Conservation (phyloP, 305 asterid genomes). For the Fraxinus sp. region DNA sequence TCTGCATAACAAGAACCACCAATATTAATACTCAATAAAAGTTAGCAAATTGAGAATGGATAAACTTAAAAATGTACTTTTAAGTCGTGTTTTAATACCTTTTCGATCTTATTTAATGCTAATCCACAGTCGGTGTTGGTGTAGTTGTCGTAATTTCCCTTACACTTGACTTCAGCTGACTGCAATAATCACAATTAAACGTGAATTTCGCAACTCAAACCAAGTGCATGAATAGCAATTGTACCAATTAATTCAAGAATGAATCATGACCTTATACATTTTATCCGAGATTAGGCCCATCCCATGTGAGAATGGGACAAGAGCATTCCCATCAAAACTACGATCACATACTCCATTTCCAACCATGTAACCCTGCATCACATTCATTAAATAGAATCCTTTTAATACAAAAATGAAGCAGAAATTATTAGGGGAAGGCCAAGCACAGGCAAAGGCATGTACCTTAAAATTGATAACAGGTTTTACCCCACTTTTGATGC, state of each 20-base stretch:
- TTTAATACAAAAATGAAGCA: not conserved
- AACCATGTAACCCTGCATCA: constrained; percentile 14
- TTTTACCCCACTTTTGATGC: constrained; percentile 35
- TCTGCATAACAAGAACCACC: constrained; percentile 22
- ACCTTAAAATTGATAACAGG: constrained; percentile 55
- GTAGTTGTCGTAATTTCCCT: constrained; percentile 26
- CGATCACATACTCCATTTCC: constrained; percentile 1
- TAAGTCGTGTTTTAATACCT: constrained; percentile 4
- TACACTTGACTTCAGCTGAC: constrained; percentile 46
- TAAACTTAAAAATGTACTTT: not conserved
- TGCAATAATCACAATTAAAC: constrained; percentile 5
- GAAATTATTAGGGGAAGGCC: not conserved
- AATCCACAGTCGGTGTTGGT: constrained; percentile 12
- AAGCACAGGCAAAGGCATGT: not conserved
- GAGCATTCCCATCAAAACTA: not conserved
- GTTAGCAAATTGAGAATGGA: not conserved
- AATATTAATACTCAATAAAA: not conserved
- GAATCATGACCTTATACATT: constrained; percentile 27
- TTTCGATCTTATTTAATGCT: constrained; percentile 27
- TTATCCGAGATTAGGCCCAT: constrained; percentile 3
- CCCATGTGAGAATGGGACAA: not conserved
- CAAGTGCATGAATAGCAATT: not conserved
- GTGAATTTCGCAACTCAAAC: not conserved
- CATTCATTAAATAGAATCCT: not conserved
- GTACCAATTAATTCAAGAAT: not conserved